Base-by-base conservation (phyloP, 108 stramenopile species). In the Heterococcus sp. region DNA sequence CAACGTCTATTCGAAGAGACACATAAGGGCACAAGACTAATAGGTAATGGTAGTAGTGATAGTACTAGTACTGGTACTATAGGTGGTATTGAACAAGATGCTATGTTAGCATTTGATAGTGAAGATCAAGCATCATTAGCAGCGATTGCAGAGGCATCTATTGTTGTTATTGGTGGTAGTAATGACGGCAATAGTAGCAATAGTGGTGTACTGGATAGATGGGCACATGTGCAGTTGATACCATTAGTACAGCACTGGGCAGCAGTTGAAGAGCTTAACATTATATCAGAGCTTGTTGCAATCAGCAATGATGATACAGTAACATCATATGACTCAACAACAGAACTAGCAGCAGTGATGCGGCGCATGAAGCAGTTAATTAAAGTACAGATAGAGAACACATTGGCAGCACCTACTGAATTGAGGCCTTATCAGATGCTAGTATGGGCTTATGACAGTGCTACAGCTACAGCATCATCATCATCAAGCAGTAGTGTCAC, bases 401-500 rank as follows among this genome's bases (percentile, higher is more conserved):
- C 32, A 71, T 21, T 71, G 38, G 33, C 90, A 88, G 37, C 87
- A 34, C 72, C 88, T 2, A 75, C 79, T 30, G 92, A 93, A 31
- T 85, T 95, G 4, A 86, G 93, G 67, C 89, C 93, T 5, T 93
- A 92, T 72, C 95, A 95, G 69, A 91, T 92, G 3, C 75, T 96
- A 2, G 2, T 91, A 27, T 96, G 95, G 95, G 89, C 91, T 29
- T 73, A 90, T 66, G 93, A 93, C 1, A 84, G 85, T 74, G 58
- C 84, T 28, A 32, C 75, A 8, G 28, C 36, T 30, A 80, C 85
- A 2, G 75, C 2, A 28, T 32, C 1, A n/a, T 32, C 68, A 68
- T 1, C 27, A n/a, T 0, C 1, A 1, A 1, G n/a, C n/a, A n/a
- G n/a, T n/a, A n/a, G n/a, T n/a, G n/a, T n/a, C n/a, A n/a, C n/a